These are phyloP conservation scores for Diaporthe sp. DNA, from an alignment of 2,329 filamentous ascomycete species.

Conservation along the genomic window DNA sequence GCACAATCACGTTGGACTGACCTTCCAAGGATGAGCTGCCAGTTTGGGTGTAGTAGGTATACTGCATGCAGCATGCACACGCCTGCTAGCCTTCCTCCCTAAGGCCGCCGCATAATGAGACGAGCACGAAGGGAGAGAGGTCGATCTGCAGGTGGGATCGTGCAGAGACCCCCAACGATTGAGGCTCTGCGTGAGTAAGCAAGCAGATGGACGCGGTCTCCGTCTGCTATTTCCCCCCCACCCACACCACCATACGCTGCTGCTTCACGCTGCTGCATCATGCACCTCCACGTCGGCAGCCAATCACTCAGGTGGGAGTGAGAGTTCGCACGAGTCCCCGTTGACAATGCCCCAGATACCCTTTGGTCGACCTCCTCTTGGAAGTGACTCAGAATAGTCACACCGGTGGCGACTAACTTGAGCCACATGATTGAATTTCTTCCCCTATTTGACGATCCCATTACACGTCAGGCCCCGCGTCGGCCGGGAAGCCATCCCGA, in stretches of 20 bases:
- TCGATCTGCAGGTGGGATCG: slow-evolving; percentile 23
- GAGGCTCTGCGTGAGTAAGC: slow-evolving; percentile 31
- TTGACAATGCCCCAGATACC: slow-evolving; percentile 14
- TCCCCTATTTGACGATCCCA: slow-evolving; percentile 5
- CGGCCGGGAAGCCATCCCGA: not conserved
- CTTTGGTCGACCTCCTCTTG: not conserved
- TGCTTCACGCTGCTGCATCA: slow-evolving; percentile 25
- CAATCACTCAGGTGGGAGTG: slow-evolving; percentile 15
- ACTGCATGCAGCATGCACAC: not conserved
- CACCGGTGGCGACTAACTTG: slow-evolving; percentile 24
- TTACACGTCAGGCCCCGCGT: slow-evolving; percentile 22
- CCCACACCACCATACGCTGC: slow-evolving; percentile 6
- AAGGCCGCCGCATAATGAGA: not conserved
- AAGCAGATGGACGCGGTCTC: not conserved
- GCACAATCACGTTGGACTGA: slow-evolving; percentile 2
- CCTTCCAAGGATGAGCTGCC: not conserved
- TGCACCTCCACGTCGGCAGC: not conserved
- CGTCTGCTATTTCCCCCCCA: not conserved
- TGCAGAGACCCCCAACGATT: slow-evolving; percentile 19
- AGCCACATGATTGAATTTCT: slow-evolving; percentile 28
- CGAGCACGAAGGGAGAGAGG: not conserved
- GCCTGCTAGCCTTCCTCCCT: not conserved
- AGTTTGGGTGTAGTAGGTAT: slow-evolving; percentile 11
- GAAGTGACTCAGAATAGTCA: slow-evolving; percentile 16
- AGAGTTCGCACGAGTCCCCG: not conserved